These are phyloP conservation scores for Leptographium lundbergii DNA, from an alignment of 2,329 filamentous ascomycete genomes.

Conservation along the genomic window DNA sequence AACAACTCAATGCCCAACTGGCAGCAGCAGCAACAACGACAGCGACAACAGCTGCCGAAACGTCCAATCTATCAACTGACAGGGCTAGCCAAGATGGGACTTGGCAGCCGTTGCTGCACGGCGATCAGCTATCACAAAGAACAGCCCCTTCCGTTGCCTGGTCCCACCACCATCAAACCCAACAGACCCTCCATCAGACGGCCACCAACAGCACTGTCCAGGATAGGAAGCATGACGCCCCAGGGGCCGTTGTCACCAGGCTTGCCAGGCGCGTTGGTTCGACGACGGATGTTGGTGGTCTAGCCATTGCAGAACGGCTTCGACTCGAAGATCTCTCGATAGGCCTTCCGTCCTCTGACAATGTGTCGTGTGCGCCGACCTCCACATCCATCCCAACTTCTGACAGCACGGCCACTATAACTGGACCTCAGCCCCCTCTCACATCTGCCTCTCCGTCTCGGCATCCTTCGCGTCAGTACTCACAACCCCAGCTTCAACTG, in stretches of 20 bases:
- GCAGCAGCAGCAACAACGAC: not conserved
- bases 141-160: not conserved
- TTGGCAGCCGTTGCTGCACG: not conserved
- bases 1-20: not conserved
- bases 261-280: not conserved
- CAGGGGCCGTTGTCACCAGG: not conserved
- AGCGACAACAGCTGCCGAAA: too few species aligned
- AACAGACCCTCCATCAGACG: not conserved
- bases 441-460: not conserved
- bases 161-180: constrained; percentile 2
- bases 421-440: not conserved
- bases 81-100: not conserved
- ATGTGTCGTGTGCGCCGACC: too few species aligned
- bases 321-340: constrained; percentile 21
- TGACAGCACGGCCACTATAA: constrained; percentile 9
- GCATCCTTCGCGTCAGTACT: constrained; percentile 2
- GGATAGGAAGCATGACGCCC: not conserved
- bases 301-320: constrained; percentile 18
- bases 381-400: not conserved
- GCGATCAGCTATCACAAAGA: constrained; percentile 4
- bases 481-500: constrained; percentile 7
- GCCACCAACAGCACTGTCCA: not conserved
- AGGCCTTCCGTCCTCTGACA: not conserved
- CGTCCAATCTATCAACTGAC: too few species aligned
- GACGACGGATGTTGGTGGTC: not conserved